Conservation (phyloP, 805 yeast species). For the Maudiozyma serrabonitensis region DNA sequence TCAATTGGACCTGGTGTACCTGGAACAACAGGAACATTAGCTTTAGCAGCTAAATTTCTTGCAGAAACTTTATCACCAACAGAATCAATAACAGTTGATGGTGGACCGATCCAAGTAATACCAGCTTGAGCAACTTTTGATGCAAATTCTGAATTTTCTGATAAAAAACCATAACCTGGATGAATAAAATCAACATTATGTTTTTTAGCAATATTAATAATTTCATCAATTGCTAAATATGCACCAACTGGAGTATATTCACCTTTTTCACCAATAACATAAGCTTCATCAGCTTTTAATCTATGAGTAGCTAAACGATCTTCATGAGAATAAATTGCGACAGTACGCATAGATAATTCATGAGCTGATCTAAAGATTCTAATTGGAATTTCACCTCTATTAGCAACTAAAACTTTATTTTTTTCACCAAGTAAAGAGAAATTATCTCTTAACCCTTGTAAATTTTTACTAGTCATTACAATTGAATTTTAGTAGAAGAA, state of each 20-base stretch:
- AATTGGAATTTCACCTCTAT: conserved; percentile 79
- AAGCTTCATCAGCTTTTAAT: conserved; percentile 88
- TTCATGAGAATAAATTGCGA: conserved; percentile 93
- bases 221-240: conserved; percentile 90
- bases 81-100: conserved; percentile 75
- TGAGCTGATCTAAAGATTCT: conserved; percentile 95
- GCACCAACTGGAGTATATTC: conserved; percentile 94
- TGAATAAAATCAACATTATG: conserved; percentile 80
- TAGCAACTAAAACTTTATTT: conserved; percentile 65
- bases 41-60: conserved; percentile 70
- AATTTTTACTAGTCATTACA: conserved; percentile 7
- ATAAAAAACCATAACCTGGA: conserved; percentile 86
- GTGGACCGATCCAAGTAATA: conserved; percentile 94
- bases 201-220: conserved; percentile 70
- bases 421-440: conserved; percentile 31
- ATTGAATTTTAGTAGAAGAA: too few species aligned
- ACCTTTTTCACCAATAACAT: conserved; percentile 82
- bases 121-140: conserved; percentile 83
- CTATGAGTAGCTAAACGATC: conserved; percentile 92
- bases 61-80: conserved; percentile 98
- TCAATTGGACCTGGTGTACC: conserved; percentile 98
- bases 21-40: conserved; percentile 88
- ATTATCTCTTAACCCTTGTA: conserved; percentile 27
- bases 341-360: conserved; percentile 93
- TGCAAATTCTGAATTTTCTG: conserved; percentile 91